Conservation (phyloP, 2,329 filamentous ascomycete genomes). For the Uncinocarpus reesii region DNA sequence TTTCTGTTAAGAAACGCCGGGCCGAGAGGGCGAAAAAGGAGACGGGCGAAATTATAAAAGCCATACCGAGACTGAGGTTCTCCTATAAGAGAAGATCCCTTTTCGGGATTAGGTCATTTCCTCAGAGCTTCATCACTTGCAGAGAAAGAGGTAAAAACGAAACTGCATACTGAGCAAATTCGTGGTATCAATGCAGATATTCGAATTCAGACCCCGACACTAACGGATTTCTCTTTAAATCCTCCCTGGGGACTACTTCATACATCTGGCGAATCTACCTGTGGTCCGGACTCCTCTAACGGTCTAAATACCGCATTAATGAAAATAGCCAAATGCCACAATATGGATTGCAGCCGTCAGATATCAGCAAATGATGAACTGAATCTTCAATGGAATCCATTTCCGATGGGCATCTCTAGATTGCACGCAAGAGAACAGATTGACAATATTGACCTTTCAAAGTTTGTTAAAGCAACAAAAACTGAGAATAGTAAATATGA, state of each 20-base stretch:
- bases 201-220: constrained; percentile 40
- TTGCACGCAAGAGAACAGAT: not conserved
- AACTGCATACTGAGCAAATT: constrained; percentile 38
- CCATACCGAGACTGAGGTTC: not conserved
- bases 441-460: not conserved
- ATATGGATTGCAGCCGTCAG: not conserved
- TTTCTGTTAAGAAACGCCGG: constrained; percentile 28
- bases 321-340: not conserved
- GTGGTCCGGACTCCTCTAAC: not conserved
- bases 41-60: not conserved
- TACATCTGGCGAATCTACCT: not conserved
- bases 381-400: constrained; percentile 10
- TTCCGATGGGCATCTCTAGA: not conserved
- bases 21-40: not conserved
- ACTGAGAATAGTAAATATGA: not conserved
- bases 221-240: constrained; percentile 36
- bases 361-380: not conserved
- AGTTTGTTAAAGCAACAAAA: not conserved
- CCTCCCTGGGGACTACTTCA: constrained; percentile 37
- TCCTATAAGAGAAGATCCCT: not conserved
- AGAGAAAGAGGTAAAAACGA: constrained; percentile 25
- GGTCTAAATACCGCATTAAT: not conserved
- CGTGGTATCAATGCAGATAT: constrained; percentile 38
- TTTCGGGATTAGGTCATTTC: constrained; percentile 23
- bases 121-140: constrained; percentile 24